These are phyloP conservation scores for Takakia lepidozioides DNA, from an alignment of 225 moss, liverwort and hornwort genomes.

Conservation along the genomic window DNA sequence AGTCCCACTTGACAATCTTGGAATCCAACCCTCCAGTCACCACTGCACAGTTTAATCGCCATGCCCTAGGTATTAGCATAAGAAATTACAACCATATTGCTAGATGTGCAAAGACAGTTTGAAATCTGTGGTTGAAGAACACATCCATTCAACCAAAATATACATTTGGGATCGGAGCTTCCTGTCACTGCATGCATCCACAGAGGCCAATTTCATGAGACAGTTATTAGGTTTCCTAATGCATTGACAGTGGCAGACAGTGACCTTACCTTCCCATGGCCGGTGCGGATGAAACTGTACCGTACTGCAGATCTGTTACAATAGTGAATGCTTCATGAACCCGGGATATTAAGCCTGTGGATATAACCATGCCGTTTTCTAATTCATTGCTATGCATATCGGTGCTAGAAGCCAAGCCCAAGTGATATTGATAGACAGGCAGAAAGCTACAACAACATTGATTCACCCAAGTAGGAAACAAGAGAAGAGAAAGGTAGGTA, in stretches of 20 bases:
- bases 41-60: slow-evolving; percentile 21
- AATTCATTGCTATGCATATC: too few relatives aligned
- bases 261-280: slow-evolving; percentile 95
- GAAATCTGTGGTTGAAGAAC: too few relatives aligned
- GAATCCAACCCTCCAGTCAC: slow-evolving; percentile 89
- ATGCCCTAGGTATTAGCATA: neutral
- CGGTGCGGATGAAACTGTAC: slow-evolving; percentile 74
- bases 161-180: too few relatives aligned
- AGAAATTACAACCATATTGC: neutral
- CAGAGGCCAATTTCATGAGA: neutral
- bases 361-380: too few relatives aligned
- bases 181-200: too few relatives aligned
- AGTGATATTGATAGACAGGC: too few relatives aligned
- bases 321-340: neutral
- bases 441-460: too few relatives aligned
- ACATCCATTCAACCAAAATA: too few relatives aligned
- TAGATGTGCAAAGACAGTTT: neutral
- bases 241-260: too few relatives aligned
- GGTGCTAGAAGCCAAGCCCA: too few relatives aligned
- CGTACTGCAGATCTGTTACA: slow-evolving; percentile 85
- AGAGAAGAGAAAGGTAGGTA: neutral
- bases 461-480: neutral
- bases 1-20: slow-evolving; percentile 93
- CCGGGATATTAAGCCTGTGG: neutral
- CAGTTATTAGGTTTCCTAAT: neutral